Conservation (phyloP, 202 grass and related monocot species). For the Saccharum hybrid region DNA sequence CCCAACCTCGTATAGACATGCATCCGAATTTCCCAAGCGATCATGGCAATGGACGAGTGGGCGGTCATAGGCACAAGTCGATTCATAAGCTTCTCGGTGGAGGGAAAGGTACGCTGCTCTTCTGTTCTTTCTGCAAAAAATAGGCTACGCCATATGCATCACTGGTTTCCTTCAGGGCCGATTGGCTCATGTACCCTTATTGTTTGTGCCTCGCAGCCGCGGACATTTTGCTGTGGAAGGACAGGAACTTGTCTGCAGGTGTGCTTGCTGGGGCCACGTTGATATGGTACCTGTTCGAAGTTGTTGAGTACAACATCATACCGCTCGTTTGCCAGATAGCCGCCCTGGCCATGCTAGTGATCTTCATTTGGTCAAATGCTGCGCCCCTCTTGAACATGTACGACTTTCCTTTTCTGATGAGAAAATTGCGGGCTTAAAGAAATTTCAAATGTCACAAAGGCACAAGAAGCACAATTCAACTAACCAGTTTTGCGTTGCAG, state of each 20-base stretch:
- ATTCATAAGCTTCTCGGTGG: slow-evolving; percentile 61
- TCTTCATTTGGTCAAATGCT: slow-evolving; percentile 76
- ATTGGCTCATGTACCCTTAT: background rate
- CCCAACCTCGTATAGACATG: slow-evolving; percentile 38
- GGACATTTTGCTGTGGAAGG: slow-evolving; percentile 75
- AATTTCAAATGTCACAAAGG: background rate
- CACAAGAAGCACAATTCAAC: background rate
- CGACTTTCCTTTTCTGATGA: background rate
- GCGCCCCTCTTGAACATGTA: slow-evolving; percentile 69
- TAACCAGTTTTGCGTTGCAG: slow-evolving; percentile 42
- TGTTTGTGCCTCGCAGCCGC: slow-evolving; percentile 53
- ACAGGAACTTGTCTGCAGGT: slow-evolving; percentile 66
- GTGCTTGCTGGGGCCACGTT: slow-evolving; percentile 62
- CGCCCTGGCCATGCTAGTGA: slow-evolving; percentile 53
- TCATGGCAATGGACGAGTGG: slow-evolving; percentile 23
- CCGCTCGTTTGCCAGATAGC: slow-evolving; percentile 74
- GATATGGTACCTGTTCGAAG: slow-evolving; percentile 76
- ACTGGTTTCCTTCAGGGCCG: background rate
- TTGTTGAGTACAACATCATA: slow-evolving; percentile 74
- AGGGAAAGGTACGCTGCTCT: slow-evolving; percentile 54
- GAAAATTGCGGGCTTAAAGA: background rate
- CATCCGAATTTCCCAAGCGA: slow-evolving; percentile 44
- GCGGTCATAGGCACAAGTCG: slow-evolving; percentile 44
- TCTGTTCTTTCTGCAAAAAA: background rate
- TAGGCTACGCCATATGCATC: background rate